Evolutionary conservation across 768 basidiomycete species (phyloP), one percentile per base, ranked within the genome.

Genomic region (Tulasnella sp.): DNA sequence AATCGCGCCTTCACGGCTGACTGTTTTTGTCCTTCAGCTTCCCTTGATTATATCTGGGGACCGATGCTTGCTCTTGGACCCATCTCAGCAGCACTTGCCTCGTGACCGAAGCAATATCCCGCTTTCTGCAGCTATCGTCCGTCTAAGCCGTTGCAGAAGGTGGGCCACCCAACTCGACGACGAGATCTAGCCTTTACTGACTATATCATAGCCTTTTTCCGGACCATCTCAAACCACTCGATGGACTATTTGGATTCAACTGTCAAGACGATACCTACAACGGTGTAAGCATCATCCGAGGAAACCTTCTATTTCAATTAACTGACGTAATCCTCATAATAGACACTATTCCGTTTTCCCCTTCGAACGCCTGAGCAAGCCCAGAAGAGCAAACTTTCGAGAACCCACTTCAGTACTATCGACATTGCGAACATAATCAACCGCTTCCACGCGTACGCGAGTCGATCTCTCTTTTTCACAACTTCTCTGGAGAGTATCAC

Each of bases 271-370:
- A 77, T 8, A 74, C 75, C 4, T 85, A 83, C 72, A 59, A 80
- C 14, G 85, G 84, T 9, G 85, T 85, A 74, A 67, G 83, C 77
- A 34, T n/a, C 12, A 9, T 72, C 19, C 9, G 52, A 19, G 8
- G 2, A 17, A n/a, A 9, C 22, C 47, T 19, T 6, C 44, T 4
- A 5, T 4, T 37, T n/a, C n/a, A n/a, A 5, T 26, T 62, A 17
- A 52, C 35, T 47, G 41, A 5, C 16, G 17, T 72, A 73, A 76
- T 34, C n/a, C 72, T 29, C 32, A 42, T 44, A 3, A 14, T 65
- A 84, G 84, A 84, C 84, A 19, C 67, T 85, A 19, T 85, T 86
- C 75, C 77, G 82, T 6, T 78, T 86, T 35, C 84, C 86, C 26
- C 78, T 86, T 22, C 79, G 84, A 36, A 78, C 76, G 5, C 9